Base-by-base conservation (phyloP, 2,329 filamentous ascomycete species). In the Colletotrichum chrysophilum region DNA sequence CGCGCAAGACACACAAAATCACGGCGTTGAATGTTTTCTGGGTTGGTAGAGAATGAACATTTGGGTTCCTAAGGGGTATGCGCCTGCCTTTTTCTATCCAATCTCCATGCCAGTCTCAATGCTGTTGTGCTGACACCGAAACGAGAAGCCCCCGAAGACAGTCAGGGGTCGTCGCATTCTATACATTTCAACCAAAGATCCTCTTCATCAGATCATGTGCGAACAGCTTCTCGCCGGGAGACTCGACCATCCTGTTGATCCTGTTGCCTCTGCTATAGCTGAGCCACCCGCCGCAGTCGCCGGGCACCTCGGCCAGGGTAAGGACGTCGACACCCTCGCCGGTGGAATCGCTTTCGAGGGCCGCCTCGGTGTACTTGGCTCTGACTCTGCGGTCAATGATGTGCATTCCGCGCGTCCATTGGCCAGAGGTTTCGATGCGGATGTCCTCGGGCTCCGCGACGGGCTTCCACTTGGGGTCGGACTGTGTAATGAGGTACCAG, bases 401-500 rank as follows among this genome's bases (percentile, higher is more conserved):
- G 81, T 96, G 96, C 93, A 97, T 96, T 2, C 97, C 96, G 72
- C 95, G 89, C 61, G 96, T 98, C 97, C 97, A 99, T 87, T 98
- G 97, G 3, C 96, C 97, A 4, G 91, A 87, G 0, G 96, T 97
- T 86, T 99, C 97, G 55, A 99, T 88, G 24, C 97, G 91, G 71
- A 99, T 93, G 83, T 99, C 97, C 84, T 98, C 94, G 0, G 88
- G 91, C 73, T 89, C 87, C 16, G 86, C 83, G 2, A 90, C 88
- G 18, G 87, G 82, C 83, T 88, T 89, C 93, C 93, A 94, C 34
- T 83, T 84, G 21, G 90, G 87, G 73, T 92, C 86, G 76, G 88
- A 89, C 76, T 85, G 87, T 9, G 92, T 93, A 74, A 96, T 83
- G 83, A 93, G 91, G 83, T 96, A 96, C 94, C 94, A 96, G 43